Base-by-base conservation (phyloP, 73 alveolate genomes). In the Paramecium caudatum region DNA sequence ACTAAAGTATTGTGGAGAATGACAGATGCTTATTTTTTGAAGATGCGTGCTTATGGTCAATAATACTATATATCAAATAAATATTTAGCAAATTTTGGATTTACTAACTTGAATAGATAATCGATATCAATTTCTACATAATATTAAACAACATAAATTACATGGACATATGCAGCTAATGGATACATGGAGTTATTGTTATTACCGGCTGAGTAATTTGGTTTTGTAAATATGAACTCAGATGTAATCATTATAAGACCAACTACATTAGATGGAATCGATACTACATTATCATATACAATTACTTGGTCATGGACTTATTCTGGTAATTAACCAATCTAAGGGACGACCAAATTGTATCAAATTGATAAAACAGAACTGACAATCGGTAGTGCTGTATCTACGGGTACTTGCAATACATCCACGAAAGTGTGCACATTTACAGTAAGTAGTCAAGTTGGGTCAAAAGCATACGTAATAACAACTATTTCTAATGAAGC, bases 21-120 rank as follows among this genome's bases (percentile, higher is more conserved):
- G 49, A 36, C 49, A 65, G 83, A 65, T 65, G 83, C 83, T 3
- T 65, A 33, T 30, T 65, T 65, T 65, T 4, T 30, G 13, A 65
- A 65, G 34, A 13, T 65, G 15, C 27, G 83, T 32, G 3, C 47
- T 25, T 32, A 65, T n/a, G n/a, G n/a, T 9, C 32, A 32, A 36
- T 16, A 36, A 3, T 65, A 25, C 49, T 65, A 65, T 36, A 65
- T 65, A 32, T 33, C 50, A 2, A 33, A n/a, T 65, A 33, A 65
- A 33, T 36, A 65, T 30, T 65, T 65, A 5, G 39, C 34, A 36
- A 36, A 36, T 36, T 65, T 32, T 65, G 83, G 83, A 4, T 65
- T 65, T 33, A 6, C 49, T 10, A 5, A 65, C 34, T 65, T 65
- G 15, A 33, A 65, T 65, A 36, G 83, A 3, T 12, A 32, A 7